Conservation (phyloP, 306 rosid genomes). For the Rosa chinensis region DNA sequence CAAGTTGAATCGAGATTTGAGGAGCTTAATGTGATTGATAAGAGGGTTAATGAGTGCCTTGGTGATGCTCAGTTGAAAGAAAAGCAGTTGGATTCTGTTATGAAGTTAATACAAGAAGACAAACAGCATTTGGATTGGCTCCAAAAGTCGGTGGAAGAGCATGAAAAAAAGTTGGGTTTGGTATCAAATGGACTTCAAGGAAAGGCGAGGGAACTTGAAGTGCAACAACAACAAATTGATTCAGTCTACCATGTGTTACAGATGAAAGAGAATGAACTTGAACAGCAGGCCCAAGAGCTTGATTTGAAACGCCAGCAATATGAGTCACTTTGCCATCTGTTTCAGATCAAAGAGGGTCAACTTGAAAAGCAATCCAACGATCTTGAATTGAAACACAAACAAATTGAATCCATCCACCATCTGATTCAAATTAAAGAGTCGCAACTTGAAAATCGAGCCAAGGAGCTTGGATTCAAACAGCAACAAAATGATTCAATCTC, state of each 20-base stretch:
- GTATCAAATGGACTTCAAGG: constrained; percentile 23
- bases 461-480: constrained; percentile 10
- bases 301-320: neutral
- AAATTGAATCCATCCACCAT: neutral
- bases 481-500: constrained; percentile 2
- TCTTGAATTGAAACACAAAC: neutral
- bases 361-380: constrained; percentile 17
- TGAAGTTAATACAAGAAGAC: constrained; percentile 13
- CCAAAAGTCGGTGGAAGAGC: constrained; percentile 9
- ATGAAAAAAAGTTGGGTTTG: neutral
- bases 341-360: constrained; percentile 6
- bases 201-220: constrained; percentile 21
- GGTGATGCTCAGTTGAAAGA: neutral
- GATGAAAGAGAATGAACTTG: constrained; percentile 13
- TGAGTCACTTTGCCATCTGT: neutral
- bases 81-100: constrained; percentile 9
- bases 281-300: constrained; percentile 13
- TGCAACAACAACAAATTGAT: neutral
- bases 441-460: constrained; percentile 15
- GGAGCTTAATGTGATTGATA: constrained; percentile 16
- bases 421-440: neutral
- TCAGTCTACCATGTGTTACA: neutral
- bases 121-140: constrained; percentile 12
- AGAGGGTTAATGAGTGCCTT: constrained; percentile 13
- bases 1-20: neutral